Evolutionary conservation across 2,329 filamentous ascomycete species (phyloP).

Genomic region (Fusarium clavum): DNA sequence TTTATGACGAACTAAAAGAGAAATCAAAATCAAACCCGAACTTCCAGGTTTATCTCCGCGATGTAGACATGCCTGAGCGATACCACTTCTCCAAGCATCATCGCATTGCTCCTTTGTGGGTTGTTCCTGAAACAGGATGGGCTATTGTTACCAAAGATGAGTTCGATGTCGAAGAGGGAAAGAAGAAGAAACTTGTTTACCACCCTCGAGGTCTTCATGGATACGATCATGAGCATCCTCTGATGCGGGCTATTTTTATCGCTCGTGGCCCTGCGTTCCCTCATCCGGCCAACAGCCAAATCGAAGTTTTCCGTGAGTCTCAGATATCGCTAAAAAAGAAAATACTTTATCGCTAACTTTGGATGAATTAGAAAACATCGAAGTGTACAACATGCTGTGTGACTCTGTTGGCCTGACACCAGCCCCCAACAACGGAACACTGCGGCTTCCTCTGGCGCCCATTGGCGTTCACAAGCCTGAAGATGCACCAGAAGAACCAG

Average conservation of each 20-base stretch:
- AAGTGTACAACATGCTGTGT: constrained; percentile 95
- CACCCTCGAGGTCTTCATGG: constrained; percentile 88
- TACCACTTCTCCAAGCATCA: constrained; percentile 92
- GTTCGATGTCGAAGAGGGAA: constrained; percentile 76
- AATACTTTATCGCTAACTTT: constrained; percentile 42
- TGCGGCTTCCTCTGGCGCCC: constrained; percentile 76
- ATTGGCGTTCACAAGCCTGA: constrained; percentile 70
- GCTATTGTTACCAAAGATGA: constrained; percentile 85
- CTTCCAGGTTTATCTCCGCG: constrained; percentile 88
- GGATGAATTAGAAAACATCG: constrained; percentile 86
- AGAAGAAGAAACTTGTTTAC: constrained; percentile 74
- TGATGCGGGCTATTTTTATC: constrained; percentile 97
- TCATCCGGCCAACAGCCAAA: constrained; percentile 80
- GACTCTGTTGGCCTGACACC: constrained; percentile 83
- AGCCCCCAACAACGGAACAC: constrained; percentile 86
- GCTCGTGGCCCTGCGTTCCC: constrained; percentile 93
- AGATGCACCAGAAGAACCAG: constrained; percentile 60
- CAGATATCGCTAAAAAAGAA: background rate
- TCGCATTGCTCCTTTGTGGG: constrained; percentile 94
- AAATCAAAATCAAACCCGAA: constrained; percentile 72
- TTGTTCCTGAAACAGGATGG: constrained; percentile 92
- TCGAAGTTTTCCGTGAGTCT: constrained; percentile 85
- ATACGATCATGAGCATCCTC: constrained; percentile 92
- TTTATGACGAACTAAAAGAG: constrained; percentile 72
- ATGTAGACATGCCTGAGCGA: constrained; percentile 88